These are phyloP conservation scores for Sarocladium strictum DNA, from an alignment of 2,329 filamentous ascomycete genomes.

Conservation along the genomic window DNA sequence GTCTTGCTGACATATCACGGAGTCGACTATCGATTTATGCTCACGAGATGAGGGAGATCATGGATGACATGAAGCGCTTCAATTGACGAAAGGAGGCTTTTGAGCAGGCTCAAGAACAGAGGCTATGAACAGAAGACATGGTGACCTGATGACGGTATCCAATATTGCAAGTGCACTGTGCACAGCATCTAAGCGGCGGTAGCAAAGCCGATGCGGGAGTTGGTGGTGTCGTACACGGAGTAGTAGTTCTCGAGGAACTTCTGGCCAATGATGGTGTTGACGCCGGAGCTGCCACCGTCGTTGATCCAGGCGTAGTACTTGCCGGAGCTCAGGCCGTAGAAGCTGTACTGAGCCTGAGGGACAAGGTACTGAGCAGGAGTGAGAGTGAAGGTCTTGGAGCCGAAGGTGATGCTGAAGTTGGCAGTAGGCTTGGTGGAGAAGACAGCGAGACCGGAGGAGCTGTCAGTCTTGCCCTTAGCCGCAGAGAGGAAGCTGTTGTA, in stretches of 20 bases:
- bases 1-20: too few species aligned
- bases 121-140: too few species aligned
- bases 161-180: too few species aligned
- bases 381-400: slow-evolving; percentile 20
- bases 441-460: slow-evolving; percentile 18
- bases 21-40: too few species aligned
- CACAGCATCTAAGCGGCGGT: slow-evolving; percentile 14
- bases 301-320: slow-evolving; percentile 24
- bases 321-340: slow-evolving; percentile 17
- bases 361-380: slow-evolving; percentile 21
- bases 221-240: slow-evolving; percentile 20
- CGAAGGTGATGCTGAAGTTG: slow-evolving; percentile 23
- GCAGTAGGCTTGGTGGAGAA: slow-evolving; percentile 21
- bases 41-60: too few species aligned
- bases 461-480: slow-evolving; percentile 19
- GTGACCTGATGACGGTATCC: too few species aligned
- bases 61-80: too few species aligned
- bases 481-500: slow-evolving; percentile 22
- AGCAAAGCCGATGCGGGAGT: slow-evolving; percentile 17
- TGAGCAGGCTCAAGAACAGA: too few species aligned
- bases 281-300: slow-evolving; percentile 19
- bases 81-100: too few species aligned
- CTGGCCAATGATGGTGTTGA: slow-evolving; percentile 22
- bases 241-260: slow-evolving; percentile 26
- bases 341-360: slow-evolving; percentile 19